These are phyloP conservation scores for Colletotrichum zoysiae DNA, from an alignment of 2,329 filamentous ascomycete species.

Conservation along the genomic window DNA sequence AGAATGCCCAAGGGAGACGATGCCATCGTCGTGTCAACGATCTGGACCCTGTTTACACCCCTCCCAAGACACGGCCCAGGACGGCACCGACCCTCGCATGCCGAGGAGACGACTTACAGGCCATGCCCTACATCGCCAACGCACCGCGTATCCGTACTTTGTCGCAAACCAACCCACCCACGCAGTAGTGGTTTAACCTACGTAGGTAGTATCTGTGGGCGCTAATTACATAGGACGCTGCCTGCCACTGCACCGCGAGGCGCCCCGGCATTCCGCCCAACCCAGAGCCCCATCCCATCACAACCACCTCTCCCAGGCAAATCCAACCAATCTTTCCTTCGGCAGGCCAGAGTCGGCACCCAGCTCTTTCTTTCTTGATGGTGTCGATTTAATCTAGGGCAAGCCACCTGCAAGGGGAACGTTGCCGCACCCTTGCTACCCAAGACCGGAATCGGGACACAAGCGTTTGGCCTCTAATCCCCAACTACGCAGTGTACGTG, in stretches of 20 bases:
- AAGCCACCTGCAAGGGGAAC: conserved; percentile 36
- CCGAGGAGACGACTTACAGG: conserved; percentile 20
- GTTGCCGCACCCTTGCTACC: conserved; percentile 40
- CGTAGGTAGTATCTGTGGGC: too few species aligned
- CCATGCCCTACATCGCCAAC: conserved; percentile 18
- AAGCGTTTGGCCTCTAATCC: conserved; percentile 20
- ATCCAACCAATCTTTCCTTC: too few species aligned
- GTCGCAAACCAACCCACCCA: too few species aligned
- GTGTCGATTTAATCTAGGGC: conserved; percentile 36
- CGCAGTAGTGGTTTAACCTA: too few species aligned
- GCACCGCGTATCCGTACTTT: too few species aligned
- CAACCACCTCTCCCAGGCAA: too few species aligned
- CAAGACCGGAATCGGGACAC: conserved; percentile 45
- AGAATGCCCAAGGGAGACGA: background rate
- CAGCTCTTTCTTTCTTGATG: conserved; percentile 13
- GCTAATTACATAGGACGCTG: background rate
- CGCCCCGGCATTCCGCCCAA: conserved; percentile 5
- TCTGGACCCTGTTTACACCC: background rate
- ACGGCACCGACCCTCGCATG: conserved; percentile 6
- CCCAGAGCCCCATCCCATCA: background rate
- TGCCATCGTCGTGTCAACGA: background rate
- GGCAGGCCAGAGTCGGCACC: background rate
- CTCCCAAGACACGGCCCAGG: background rate
- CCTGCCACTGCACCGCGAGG: background rate
- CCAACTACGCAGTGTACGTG: background rate